Percentiles rank a stretch among this genome's conserved stretches.
Evolutionary conservation across 2,329 filamentous ascomycete genomes (phyloP).

Genomic region (Microdochium bolleyi): DNA sequence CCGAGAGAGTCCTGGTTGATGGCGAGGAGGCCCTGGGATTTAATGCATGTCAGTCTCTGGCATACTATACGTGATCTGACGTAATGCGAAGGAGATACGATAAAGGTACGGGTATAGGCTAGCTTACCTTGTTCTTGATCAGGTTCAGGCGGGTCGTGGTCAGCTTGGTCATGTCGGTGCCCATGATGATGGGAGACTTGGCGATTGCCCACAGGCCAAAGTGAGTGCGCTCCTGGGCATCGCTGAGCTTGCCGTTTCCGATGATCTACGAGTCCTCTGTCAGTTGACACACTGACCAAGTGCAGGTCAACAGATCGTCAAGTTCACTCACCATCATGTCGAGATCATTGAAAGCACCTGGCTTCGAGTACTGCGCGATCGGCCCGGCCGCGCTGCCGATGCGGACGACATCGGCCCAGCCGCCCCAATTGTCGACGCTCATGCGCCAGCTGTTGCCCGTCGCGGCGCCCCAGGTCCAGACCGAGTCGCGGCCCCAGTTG

Average conservation of each 20-base stretch:
- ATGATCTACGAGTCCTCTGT: conserved; percentile 10
- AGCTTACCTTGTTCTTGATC: conserved; percentile 5
- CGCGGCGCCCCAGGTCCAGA: conserved; percentile 39
- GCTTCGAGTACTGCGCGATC: conserved; percentile 31
- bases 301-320: no score
- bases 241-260: conserved; percentile 37
- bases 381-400: conserved; percentile 43
- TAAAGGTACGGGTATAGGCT: no score
- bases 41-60: no score
- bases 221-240: conserved; percentile 36
- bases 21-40: conserved; percentile 24
- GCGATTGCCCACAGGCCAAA: conserved; percentile 37
- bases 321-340: conserved; percentile 38
- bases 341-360: conserved; percentile 41
- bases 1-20: conserved; percentile 36
- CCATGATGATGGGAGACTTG: conserved; percentile 4
- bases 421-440: conserved; percentile 28
- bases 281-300: no score
- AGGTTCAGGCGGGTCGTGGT: conserved; percentile 14
- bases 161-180: conserved; percentile 3
- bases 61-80: no score
- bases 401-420: conserved; percentile 14
- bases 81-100: no score
- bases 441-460: conserved; percentile 40
- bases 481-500: conserved; percentile 42